Evolutionary conservation across 306 rosid species (phyloP).

Genomic region (Trifolium dubium): DNA sequence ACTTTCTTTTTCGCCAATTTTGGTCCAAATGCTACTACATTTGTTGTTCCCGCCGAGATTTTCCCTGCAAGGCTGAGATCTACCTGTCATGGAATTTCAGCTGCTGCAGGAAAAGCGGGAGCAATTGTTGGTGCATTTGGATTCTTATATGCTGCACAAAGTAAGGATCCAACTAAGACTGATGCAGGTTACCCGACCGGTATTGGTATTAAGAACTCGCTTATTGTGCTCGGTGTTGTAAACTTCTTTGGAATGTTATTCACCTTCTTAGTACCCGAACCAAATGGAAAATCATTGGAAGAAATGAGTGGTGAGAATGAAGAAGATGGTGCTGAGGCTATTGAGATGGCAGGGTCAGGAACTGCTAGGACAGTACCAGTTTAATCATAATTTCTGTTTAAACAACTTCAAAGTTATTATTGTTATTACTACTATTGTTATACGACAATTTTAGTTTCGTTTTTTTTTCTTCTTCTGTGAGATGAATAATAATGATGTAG

Average conservation of each 20-base stretch:
- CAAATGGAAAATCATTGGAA: slow-evolving; percentile 86
- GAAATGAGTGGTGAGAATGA: slow-evolving; percentile 82
- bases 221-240: slow-evolving; percentile 70
- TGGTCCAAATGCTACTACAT: slow-evolving; percentile 92
- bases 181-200: slow-evolving; percentile 81
- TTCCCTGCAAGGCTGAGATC: slow-evolving; percentile 92
- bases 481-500: slow-evolving; percentile 15
- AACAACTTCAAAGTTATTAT: background rate
- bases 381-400: slow-evolving; percentile 35
- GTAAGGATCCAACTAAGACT: slow-evolving; percentile 21
- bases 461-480: background rate
- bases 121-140: slow-evolving; percentile 94
- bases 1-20: slow-evolving; percentile 92
- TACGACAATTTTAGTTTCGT: slow-evolving; percentile 1
- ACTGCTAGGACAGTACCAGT: slow-evolving; percentile 55
- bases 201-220: slow-evolving; percentile 73
- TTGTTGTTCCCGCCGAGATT: slow-evolving; percentile 86
- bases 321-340: slow-evolving; percentile 37
- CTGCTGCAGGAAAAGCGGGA: slow-evolving; percentile 90
- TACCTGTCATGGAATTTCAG: slow-evolving; percentile 91
- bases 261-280: slow-evolving; percentile 82
- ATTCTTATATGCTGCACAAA: slow-evolving; percentile 83
- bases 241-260: slow-evolving; percentile 67
- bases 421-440: background rate
- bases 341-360: slow-evolving; percentile 14